Evolutionary conservation across 176 grass and related monocot genomes (phyloP), one percentile per base, ranked within the genome.

Genomic region (Oropetium thomaeum): DNA sequence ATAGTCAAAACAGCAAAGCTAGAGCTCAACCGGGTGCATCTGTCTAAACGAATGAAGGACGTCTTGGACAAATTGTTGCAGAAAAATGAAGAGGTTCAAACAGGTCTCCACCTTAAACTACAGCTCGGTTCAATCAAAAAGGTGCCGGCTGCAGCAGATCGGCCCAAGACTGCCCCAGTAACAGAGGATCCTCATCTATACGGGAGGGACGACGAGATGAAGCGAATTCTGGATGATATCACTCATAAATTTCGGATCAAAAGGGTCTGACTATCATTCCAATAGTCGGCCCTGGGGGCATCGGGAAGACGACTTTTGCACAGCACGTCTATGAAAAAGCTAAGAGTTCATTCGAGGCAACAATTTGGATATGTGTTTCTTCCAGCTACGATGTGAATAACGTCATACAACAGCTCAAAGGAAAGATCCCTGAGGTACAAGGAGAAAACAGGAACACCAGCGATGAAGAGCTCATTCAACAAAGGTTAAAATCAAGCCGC

Each of bases 221-320:
- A 29, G 1, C 11, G 1, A 12, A 34, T 86, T 45, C 22, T 52
- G 28, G 7, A 61, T 1, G 22, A 29, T 22, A 31, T 74, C 17
- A 47, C 30, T 17, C 1, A 5, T 48, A 22, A 5, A 2, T 17
- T 16, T 1, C 34, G 7, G 10, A 5, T 20, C 6, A 57, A 27
- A 1, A 35, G 7, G 54, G 39, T 10, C 6, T 85, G 10, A 42
- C 20, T 58, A 45, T 86, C 45, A 5, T 86, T 49, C 49, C 67
- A 27, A 69, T 86, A 59, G 26, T 80, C 38, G 83, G 83, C 5
- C 35, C 54, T 10, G 83, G 76, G 15, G 83, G 83, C 20, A 31
- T 86, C 43, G 83, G 83, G 19, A 86, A 86, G 41, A 86, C 76
- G 35, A 86, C 83, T 5, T 69, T 86, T 30, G 69, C 45, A 73